phyloP scores from a whole-genome alignment of 176 grass and related monocot species.

The Urochloa ruziziensis region DNA sequence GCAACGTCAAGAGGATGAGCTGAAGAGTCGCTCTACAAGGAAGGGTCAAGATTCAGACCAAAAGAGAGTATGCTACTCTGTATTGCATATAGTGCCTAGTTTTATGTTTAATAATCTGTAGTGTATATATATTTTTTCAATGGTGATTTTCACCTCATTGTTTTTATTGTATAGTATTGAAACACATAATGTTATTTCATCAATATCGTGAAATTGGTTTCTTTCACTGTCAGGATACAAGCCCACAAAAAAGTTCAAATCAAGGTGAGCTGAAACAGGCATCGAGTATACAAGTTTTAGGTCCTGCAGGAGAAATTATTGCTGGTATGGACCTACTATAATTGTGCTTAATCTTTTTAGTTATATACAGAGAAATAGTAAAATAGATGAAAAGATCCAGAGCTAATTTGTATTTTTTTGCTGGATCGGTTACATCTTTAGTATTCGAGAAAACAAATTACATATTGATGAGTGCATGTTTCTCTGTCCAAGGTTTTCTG shows the following conservation, averaged over 20 bases:
- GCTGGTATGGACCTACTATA: constrained; percentile 46
- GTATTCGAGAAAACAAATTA: not conserved
- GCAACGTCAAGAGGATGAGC: constrained; percentile 72
- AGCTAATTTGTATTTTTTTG: not conserved
- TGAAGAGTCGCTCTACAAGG: constrained; percentile 67
- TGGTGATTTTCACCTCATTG: not conserved
- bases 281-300: constrained; percentile 74
- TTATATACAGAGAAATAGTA: not conserved
- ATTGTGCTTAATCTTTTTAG: not conserved
- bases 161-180: not conserved
- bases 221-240: constrained; percentile 52
- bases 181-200: not conserved
- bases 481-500: constrained; percentile 58
- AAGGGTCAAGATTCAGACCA: constrained; percentile 50
- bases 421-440: not conserved
- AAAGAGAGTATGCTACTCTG: constrained; percentile 51
- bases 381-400: not conserved
- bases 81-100: not conserved
- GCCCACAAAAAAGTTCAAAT: constrained; percentile 45
- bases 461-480: constrained; percentile 11
- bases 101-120: not conserved
- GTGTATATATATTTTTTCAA: not conserved
- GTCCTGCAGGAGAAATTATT: constrained; percentile 80
- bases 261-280: constrained; percentile 53
- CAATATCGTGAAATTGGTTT: constrained; percentile 1